These are phyloP conservation scores for Rehmannia glutinosa DNA, from an alignment of 257 asterid genomes.

Conservation along the genomic window DNA sequence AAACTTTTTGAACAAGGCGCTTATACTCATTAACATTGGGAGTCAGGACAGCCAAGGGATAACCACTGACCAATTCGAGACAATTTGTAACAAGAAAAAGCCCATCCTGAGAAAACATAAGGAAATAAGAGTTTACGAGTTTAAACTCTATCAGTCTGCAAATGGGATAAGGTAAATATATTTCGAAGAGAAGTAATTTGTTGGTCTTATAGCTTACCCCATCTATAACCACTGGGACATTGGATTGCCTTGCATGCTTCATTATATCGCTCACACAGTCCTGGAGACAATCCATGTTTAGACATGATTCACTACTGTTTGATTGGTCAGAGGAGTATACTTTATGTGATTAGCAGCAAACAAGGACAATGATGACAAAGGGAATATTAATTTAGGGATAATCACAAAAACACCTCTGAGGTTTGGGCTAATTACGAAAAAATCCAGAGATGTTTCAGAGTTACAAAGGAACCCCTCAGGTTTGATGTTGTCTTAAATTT, in stretches of 20 bases:
- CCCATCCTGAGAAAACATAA: slow-evolving; percentile 67
- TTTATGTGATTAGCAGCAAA: too few species aligned
- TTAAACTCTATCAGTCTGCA: neutral
- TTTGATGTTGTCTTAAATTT: too few species aligned
- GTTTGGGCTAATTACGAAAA: too few species aligned
- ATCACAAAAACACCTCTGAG: too few species aligned
- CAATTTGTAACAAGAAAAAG: slow-evolving; percentile 80
- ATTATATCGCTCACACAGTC: slow-evolving; percentile 87
- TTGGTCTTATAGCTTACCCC: slow-evolving; percentile 57
- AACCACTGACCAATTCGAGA: slow-evolving; percentile 72
- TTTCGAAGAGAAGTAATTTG: neutral
- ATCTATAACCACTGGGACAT: slow-evolving; percentile 89
- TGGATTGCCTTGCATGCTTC: slow-evolving; percentile 77
- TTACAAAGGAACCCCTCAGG: too few species aligned
- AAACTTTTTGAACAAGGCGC: slow-evolving; percentile 80
- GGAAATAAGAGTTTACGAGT: slow-evolving; percentile 17
- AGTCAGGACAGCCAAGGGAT: slow-evolving; percentile 91
- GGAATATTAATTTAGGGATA: too few species aligned
- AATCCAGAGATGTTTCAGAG: too few species aligned
- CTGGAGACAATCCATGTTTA: slow-evolving; percentile 35
- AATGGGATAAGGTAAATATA: neutral
- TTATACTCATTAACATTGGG: slow-evolving; percentile 92
- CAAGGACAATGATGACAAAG: too few species aligned
- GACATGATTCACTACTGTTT: neutral
- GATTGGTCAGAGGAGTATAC: too few species aligned